Base-by-base conservation (phyloP, 495 filamentous ascomycete species). In the Lineolata rhizophorae region DNA sequence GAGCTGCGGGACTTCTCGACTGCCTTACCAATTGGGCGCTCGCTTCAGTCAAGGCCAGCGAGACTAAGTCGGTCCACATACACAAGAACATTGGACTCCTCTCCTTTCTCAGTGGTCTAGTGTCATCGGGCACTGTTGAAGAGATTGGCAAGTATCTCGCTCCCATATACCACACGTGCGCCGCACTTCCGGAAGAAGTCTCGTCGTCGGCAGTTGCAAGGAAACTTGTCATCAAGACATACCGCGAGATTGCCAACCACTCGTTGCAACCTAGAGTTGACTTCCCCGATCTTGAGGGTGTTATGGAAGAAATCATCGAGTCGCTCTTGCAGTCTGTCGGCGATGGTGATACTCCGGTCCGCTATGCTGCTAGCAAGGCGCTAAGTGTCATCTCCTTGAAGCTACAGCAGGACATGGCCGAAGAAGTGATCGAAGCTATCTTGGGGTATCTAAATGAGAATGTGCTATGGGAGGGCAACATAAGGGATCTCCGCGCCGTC, bases 311-410 rank as follows among this genome's bases (percentile, higher is more conserved):
- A 29, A 70, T 74, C 11, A 73, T 99, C 37, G 70, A 69, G 17
- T 61, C 69, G 32, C 48, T 83, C 3, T 60, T 95, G 4, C 62
- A 67, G 18, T 56, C 54, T 5, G 52, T 85, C 1, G 67, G 65
- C 6, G 84, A 95, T 44, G 76, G 78, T 35, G 81, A 93, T 41
- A 94, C 84, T 0, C 76, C 78, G 4, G 80, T 95, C 18, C 62
- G 87, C 22, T 67, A 90, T 49, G 75, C 85, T 20, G 78, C 85
- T 6, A 90, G 81, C 52, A 99, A 99, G 53, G 75, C 83, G 10
- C 63, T 95, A 29, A 90, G 80, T 39, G 63, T 91, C 18, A 68
- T 95, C 39, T 71, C 82, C 0, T 53, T 79, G 31, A 77, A 76
- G 42, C 54, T 97, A 3, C 67, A 82, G 18, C 46, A 66, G 0